Evolutionary conservation across 2,329 filamentous ascomycete genomes (phyloP), one percentile per base, ranked within the genome.

Genomic region (Byssothecium circinans): DNA sequence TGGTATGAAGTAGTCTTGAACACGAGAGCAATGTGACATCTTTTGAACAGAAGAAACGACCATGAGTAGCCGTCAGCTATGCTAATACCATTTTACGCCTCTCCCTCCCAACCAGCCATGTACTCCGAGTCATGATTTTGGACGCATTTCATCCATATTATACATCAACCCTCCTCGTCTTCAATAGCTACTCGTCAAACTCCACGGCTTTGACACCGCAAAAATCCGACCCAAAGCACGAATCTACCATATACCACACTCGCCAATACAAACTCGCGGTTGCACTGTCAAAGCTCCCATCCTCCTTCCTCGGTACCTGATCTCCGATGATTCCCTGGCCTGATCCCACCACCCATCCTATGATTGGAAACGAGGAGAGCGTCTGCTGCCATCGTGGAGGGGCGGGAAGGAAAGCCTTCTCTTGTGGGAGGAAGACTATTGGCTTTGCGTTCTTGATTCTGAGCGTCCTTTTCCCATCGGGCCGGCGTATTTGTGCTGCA

Each of bases 231-330:
- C 81, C 80, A n/a, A 83, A 61, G 37, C 78, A 65, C 17, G 61
- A 66, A 58, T 86, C 83, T 14, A 85, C 60, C 67, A 73, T 77
- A 50, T 78, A 79, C 76, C 81, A 85, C 48, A 83, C 72, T 19
- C 75, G 70, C 83, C 83, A 86, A 56, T 85, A 86, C 45, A 78
- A 58, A 53, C 79, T 81, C 6, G 82, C 82, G 37, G 74, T 76
- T 34, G 82, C 81, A 77, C 85, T 88, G 69, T 96, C 91, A 59
- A 96, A 91, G 34, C 83, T 84, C 47, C 88, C 89, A 35, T 80
- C 77, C 43, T 90, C 87, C 43, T 80, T 86, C 34, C 86, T 79
- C 7, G 89, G 89, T 32, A 92, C 83, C 65, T 87, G 81, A 63
- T 84, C 84, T 5, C 88, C 88, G 61, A 92, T 91, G 69, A 91